Evolutionary conservation across 371 early-diverging fungal genomes (phyloP).

Genomic region (Lichtheimia corymbifera): DNA sequence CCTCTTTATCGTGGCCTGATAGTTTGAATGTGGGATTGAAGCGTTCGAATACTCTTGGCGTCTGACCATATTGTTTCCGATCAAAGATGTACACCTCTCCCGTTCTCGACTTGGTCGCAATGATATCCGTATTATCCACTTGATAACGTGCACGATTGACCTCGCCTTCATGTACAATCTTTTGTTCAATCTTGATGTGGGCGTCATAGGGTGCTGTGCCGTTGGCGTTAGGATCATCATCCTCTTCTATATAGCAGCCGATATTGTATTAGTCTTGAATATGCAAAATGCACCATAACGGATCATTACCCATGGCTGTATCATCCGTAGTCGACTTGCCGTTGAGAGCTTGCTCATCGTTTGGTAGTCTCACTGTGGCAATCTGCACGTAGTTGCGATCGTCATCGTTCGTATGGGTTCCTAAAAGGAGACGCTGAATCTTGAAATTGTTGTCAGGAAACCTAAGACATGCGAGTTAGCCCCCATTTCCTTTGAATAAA

Average conservation of each 20-base stretch:
- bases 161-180: slow-evolving; percentile 95
- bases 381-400: slow-evolving; percentile 98
- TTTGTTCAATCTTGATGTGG: slow-evolving; percentile 87
- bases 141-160: slow-evolving; percentile 96
- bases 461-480: slow-evolving; percentile 34
- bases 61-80: slow-evolving; percentile 89
- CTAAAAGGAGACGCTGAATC: slow-evolving; percentile 85
- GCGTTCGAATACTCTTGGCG: slow-evolving; percentile 70
- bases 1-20: slow-evolving; percentile 93
- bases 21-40: slow-evolving; percentile 90
- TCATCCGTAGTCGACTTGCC: slow-evolving; percentile 10
- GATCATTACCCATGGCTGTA: neutral
- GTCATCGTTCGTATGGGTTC: slow-evolving; percentile 97
- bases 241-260: neutral
- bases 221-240: slow-evolving; percentile 6
- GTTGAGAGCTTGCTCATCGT: slow-evolving; percentile 59
- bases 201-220: slow-evolving; percentile 61
- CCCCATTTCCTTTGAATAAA: too few species aligned
- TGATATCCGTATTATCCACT: slow-evolving; percentile 93
- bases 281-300: neutral
- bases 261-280: neutral
- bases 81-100: slow-evolving; percentile 98
- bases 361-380: slow-evolving; percentile 90
- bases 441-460: slow-evolving; percentile 91
- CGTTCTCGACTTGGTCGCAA: slow-evolving; percentile 95